These are phyloP conservation scores for Botrytis byssoidea DNA, from an alignment of 2,329 filamentous ascomycete species.

Conservation along the genomic window DNA sequence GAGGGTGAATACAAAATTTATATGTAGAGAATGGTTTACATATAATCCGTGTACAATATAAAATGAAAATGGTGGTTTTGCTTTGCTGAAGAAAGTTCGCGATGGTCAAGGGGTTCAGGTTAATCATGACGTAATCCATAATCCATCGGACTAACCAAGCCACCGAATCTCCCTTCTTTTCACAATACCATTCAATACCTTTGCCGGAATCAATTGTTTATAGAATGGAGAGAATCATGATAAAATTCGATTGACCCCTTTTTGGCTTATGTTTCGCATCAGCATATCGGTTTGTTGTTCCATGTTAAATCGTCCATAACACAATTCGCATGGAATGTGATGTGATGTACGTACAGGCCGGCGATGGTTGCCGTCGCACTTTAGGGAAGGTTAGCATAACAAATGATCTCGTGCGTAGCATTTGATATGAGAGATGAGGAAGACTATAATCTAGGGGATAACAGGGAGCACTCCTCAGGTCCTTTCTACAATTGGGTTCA, in stretches of 20 bases:
- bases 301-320: not conserved
- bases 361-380: not conserved
- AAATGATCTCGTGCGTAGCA: not conserved
- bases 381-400: not conserved
- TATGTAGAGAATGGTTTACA: not conserved
- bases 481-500: not conserved
- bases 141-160: not conserved
- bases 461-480: no score
- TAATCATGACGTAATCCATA: conserved; percentile 11
- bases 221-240: not conserved
- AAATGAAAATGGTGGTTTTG: not conserved
- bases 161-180: not conserved
- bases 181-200: not conserved
- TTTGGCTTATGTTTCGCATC: not conserved
- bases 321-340: not conserved
- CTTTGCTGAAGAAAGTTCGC: not conserved
- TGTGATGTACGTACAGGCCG: not conserved
- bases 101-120: not conserved
- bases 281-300: not conserved
- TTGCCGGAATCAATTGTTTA: not conserved
- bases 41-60: not conserved
- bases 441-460: no score
- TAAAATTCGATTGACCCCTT: not conserved
- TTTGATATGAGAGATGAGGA: not conserved
- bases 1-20: not conserved